Evolutionary conservation across 495 filamentous ascomycete species (phyloP).

Genomic region (Aspergillus diversus): DNA sequence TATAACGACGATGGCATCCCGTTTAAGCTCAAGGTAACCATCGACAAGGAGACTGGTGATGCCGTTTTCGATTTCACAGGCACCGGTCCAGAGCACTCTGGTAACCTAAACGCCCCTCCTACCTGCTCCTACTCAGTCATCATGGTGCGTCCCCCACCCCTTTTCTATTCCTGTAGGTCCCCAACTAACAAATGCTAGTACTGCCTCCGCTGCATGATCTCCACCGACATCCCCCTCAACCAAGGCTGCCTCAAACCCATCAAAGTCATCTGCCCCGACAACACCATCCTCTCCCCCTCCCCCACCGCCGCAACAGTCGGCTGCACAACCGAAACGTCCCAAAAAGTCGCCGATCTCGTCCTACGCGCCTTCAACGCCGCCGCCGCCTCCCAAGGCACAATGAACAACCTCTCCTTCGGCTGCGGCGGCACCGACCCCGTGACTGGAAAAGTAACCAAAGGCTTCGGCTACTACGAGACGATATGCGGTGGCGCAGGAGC

Average conservation of each 20-base stretch:
- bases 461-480: slow-evolving; percentile 95
- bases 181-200: slow-evolving; percentile 45
- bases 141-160: slow-evolving; percentile 22
- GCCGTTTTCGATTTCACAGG: slow-evolving; percentile 85
- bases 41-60: slow-evolving; percentile 79
- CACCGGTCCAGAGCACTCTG: slow-evolving; percentile 89
- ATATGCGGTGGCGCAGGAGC: slow-evolving; percentile 90
- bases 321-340: slow-evolving; percentile 71
- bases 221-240: slow-evolving; percentile 89
- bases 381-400: slow-evolving; percentile 84
- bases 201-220: slow-evolving; percentile 83
- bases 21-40: slow-evolving; percentile 81
- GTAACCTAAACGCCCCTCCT: slow-evolving; percentile 86
- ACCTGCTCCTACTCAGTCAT: slow-evolving; percentile 81
- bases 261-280: slow-evolving; percentile 74
- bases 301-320: slow-evolving; percentile 84
- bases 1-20: slow-evolving; percentile 95
- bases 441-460: slow-evolving; percentile 38
- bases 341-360: slow-evolving; percentile 91
- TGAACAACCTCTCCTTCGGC: slow-evolving; percentile 70
- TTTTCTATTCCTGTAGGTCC: not conserved
- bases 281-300: slow-evolving; percentile 79
- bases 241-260: slow-evolving; percentile 90
- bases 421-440: slow-evolving; percentile 35
- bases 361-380: slow-evolving; percentile 82